Percentiles rank a stretch among this genome's conserved stretches.
phyloP scores from a whole-genome alignment of 2,329 filamentous ascomycete genomes.

The Ophiostoma sp. region DNA sequence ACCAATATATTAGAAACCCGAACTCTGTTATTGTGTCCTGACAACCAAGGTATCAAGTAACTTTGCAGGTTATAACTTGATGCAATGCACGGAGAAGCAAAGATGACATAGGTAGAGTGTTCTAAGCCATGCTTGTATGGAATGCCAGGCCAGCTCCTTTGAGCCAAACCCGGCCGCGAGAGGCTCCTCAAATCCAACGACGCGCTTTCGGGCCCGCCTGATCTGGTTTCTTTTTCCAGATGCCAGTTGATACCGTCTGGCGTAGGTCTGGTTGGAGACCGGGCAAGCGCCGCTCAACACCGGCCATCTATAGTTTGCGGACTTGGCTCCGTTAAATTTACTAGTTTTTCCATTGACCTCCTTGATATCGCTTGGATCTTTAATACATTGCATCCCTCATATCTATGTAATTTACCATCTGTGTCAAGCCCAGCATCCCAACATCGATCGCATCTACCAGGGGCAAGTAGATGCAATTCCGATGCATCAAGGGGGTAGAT shows the following conservation, averaged over 20 bases:
- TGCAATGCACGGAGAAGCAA: neutral
- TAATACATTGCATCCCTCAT: neutral
- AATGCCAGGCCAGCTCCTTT: neutral
- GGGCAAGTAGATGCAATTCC: neutral
- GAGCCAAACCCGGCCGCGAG: neutral
- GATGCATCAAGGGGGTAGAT: neutral
- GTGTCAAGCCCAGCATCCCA: neutral
- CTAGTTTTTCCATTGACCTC: neutral
- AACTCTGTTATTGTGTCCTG: no score
- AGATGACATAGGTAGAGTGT: neutral
- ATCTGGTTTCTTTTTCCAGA: neutral
- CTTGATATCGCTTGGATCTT: neutral
- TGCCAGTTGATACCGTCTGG: neutral
- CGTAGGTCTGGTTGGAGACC: neutral
- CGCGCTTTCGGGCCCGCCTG: neutral
- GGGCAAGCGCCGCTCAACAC: neutral
- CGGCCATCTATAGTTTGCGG: neutral
- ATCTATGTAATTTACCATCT: neutral
- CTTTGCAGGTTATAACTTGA: no score
- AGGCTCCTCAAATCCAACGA: neutral
- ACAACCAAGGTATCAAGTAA: no score
- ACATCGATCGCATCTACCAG: neutral
- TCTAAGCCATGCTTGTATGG: neutral
- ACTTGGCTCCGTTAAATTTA: neutral
- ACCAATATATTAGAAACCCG: no score